phyloP scores from a whole-genome alignment of 2,329 filamentous ascomycete genomes.

The Colletotrichum phormii region DNA sequence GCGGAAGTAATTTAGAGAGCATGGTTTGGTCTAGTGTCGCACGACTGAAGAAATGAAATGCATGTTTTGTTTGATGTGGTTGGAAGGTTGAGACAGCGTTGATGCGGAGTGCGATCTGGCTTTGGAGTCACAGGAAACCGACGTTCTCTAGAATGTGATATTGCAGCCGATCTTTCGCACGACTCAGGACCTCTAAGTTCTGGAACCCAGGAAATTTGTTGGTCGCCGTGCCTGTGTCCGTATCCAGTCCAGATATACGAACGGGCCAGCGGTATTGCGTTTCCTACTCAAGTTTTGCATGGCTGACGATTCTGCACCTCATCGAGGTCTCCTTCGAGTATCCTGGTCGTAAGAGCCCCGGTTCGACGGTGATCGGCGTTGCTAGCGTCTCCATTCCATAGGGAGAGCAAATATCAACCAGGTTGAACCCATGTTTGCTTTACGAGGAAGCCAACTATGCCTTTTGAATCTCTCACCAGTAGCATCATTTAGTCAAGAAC shows the following conservation, averaged over 20 bases:
- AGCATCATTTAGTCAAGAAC: background rate
- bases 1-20: background rate
- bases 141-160: background rate
- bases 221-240: background rate
- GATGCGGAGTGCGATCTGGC: background rate
- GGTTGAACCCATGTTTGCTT: background rate
- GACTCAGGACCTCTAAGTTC: background rate
- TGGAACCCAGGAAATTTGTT: background rate
- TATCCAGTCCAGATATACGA: background rate
- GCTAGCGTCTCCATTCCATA: constrained; percentile 20
- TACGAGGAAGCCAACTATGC: background rate
- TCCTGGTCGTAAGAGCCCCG: constrained; percentile 1
- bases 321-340: constrained; percentile 5
- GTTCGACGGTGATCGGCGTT: constrained; percentile 19
- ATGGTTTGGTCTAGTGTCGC: constrained; percentile 20
- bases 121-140: background rate
- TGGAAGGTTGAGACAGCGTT: background rate
- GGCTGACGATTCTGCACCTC: background rate
- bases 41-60: constrained; percentile 8
- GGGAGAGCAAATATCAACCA: background rate
- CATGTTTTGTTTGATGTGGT: constrained; percentile 7
- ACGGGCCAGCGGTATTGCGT: background rate
- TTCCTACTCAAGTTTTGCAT: background rate
- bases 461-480: background rate
- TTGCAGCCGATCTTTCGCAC: background rate